These are phyloP conservation scores for Hygrophoropsis aurantiaca DNA, from an alignment of 768 basidiomycete genomes.

Conservation along the genomic window DNA sequence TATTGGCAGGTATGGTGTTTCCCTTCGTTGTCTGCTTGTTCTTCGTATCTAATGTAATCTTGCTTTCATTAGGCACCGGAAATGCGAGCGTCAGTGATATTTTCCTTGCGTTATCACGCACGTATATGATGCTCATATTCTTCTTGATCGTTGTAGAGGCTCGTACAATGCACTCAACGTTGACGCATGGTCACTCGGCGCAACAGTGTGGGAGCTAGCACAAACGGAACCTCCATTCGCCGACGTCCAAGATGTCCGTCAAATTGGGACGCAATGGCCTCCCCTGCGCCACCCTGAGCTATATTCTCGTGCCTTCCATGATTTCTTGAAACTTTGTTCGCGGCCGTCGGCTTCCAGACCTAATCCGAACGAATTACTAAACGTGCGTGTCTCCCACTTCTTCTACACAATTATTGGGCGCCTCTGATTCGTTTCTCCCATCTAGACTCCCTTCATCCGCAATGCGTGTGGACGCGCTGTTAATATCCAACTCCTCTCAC, in stretches of 20 bases:
- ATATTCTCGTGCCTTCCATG: slow-evolving; percentile 69
- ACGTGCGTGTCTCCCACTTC: slow-evolving; percentile 42
- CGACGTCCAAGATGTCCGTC: slow-evolving; percentile 44
- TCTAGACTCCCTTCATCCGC: slow-evolving; percentile 61
- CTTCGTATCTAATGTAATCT: not conserved
- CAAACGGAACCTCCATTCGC: slow-evolving; percentile 75
- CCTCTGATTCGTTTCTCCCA: slow-evolving; percentile 1
- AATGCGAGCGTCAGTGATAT: slow-evolving; percentile 57
- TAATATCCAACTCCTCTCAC: slow-evolving; percentile 63
- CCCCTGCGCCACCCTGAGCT: slow-evolving; percentile 54
- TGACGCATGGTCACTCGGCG: slow-evolving; percentile 81
- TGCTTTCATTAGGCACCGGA: slow-evolving; percentile 57
- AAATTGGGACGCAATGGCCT: slow-evolving; percentile 64
- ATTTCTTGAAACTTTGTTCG: slow-evolving; percentile 69
- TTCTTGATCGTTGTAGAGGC: slow-evolving; percentile 42
- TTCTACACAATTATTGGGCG: not conserved
- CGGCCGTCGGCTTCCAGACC: slow-evolving; percentile 57
- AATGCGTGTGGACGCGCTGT: slow-evolving; percentile 68
- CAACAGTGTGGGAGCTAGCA: slow-evolving; percentile 82
- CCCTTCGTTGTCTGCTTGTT: not conserved
- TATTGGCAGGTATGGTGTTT: slow-evolving; percentile 69
- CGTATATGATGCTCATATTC: slow-evolving; percentile 7
- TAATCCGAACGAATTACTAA: slow-evolving; percentile 52
- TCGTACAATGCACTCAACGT: slow-evolving; percentile 73
- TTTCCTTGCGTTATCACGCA: not conserved